phyloP scores from a whole-genome alignment of 768 basidiomycete genomes.

The Cyathus striatus region DNA sequence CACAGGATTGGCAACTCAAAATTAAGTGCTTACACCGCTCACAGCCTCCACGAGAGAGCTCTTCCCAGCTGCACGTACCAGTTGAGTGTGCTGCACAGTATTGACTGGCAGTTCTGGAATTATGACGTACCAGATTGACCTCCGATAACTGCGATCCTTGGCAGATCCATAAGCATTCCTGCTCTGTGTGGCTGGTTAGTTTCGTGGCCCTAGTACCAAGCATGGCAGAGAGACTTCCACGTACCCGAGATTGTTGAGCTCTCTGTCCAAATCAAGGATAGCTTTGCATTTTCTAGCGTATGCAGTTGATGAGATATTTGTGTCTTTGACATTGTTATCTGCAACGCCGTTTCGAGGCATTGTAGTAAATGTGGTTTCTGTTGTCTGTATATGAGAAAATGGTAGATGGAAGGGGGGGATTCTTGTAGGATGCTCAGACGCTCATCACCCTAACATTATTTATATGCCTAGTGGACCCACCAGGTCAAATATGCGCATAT shows the following conservation, averaged over 20 bases:
- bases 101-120: neutral
- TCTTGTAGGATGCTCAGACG: too few relatives aligned
- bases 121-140: constrained; percentile 40
- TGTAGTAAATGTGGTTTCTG: neutral
- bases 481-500: too few relatives aligned
- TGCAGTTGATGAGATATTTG: constrained; percentile 8
- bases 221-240: neutral
- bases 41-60: constrained; percentile 58
- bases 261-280: constrained; percentile 30
- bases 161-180: constrained; percentile 33
- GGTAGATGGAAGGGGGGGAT: too few relatives aligned
- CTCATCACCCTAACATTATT: too few relatives aligned
- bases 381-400: neutral
- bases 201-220: neutral
- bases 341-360: neutral
- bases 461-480: too few relatives aligned
- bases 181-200: constrained; percentile 20
- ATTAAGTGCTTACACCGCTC: constrained; percentile 39
- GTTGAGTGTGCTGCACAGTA: neutral
- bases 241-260: constrained; percentile 36
- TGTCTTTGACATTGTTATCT: too few relatives aligned
- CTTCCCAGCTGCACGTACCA: constrained; percentile 47
- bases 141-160: constrained; percentile 52
- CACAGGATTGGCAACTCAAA: neutral
- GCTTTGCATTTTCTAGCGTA: constrained; percentile 35